Evolutionary conservation across 306 rosid genomes (phyloP).

Genomic region (Dalbergia cochinchinensis): DNA sequence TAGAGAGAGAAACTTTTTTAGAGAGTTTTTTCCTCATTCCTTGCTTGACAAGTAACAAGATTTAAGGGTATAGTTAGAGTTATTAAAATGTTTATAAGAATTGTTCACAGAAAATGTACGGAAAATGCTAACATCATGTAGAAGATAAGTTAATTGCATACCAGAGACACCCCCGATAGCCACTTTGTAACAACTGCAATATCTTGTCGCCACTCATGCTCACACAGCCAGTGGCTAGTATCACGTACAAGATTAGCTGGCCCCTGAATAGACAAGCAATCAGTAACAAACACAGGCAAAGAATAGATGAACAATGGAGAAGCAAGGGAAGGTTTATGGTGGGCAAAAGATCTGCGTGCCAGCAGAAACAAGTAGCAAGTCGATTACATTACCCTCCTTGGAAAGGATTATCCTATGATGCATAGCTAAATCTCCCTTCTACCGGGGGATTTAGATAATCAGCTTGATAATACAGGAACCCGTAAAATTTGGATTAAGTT

Average conservation of each 20-base stretch:
- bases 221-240: conserved; percentile 81
- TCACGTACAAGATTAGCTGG: conserved; percentile 84
- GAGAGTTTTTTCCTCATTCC: conserved; percentile 3
- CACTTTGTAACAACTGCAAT: conserved; percentile 97
- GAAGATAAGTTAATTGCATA: conserved; percentile 53
- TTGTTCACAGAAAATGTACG: conserved; percentile 14
- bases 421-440: conserved; percentile 20
- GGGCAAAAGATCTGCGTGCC: conserved; percentile 17
- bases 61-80: conserved; percentile 1
- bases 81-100: background rate
- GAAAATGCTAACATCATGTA: conserved; percentile 28
- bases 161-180: conserved; percentile 93
- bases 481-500: conserved; percentile 13
- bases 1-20: background rate
- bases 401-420: background rate
- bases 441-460: conserved; percentile 1
- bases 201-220: conserved; percentile 97
- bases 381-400: conserved; percentile 31
- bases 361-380: conserved; percentile 10
- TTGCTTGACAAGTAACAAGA: background rate
- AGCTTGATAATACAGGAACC: conserved; percentile 7
- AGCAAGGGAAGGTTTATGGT: conserved; percentile 13
- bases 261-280: conserved; percentile 67
- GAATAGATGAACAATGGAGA: background rate
- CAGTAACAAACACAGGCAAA: conserved; percentile 25